Base-by-base conservation (phyloP, 2,329 filamentous ascomycete genomes). In the Corniculantispora saksenae region DNA sequence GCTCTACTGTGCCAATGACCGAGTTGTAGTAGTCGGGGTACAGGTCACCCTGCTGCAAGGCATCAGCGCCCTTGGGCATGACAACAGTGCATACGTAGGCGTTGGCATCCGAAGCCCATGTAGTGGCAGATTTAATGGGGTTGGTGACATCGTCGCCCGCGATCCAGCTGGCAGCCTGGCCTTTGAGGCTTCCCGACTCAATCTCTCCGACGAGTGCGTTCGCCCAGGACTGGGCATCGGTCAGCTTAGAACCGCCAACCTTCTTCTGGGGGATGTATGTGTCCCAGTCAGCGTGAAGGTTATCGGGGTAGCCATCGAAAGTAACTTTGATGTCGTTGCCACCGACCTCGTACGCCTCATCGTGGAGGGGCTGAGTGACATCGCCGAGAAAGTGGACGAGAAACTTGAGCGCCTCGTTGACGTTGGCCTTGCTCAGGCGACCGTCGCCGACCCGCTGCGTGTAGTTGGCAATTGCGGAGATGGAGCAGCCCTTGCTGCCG, bases 251-350 rank as follows among this genome's bases (percentile, higher is more conserved):
- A 66, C 78, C 78, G 63, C 79, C 79, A 1, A 76, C 72, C 40
- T 78, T 73, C 60, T 75, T 75, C 70, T 86, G 80, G 13, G 84
- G 82, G 67, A 89, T 87, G 58, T 81, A 76, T 7, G 82, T 85
- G 71, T 89, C 87, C 87, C 87, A 89, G 59, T 85, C 79, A 5
- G 83, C 73, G 72, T 89, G 87, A 7, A 90, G 79, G 72, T 90
- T 89, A 32, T 83, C 84, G 45, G 71, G 70, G 27, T 80, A 77
- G 17, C 81, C 62, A 47, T 35, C 62, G 59, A 64, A 64, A n/a
- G 88, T 64, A 47, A 64, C 62, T 17, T 64, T 60, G 62, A 64
- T 64, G 23, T 60, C 7, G 38, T 64, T 64, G 3, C 85, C 86
- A 47, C 87, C 87, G 0, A 80, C 70, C 38, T 82, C 78, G 61